A percentile compares a stretch with the other conserved stretches of the same genome.
phyloP scores from a whole-genome alignment of 805 yeast genomes.

The Candida montana region DNA sequence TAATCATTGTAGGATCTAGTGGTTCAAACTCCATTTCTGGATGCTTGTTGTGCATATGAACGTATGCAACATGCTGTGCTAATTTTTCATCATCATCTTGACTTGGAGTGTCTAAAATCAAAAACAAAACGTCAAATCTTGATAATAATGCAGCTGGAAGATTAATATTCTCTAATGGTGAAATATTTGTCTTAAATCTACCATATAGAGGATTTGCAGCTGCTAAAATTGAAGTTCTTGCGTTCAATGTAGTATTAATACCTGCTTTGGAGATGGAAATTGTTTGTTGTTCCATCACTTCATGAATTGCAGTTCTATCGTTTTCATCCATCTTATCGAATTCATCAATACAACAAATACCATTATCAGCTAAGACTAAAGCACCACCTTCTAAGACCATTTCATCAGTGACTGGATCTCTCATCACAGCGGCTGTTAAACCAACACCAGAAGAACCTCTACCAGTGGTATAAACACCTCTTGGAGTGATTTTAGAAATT shows the following conservation, averaged over 20 bases:
- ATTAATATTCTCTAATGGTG: slow-evolving; percentile 93
- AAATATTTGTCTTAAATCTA: slow-evolving; percentile 81
- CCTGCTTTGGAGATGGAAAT: slow-evolving; percentile 97
- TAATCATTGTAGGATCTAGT: slow-evolving; percentile 68
- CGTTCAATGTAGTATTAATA: slow-evolving; percentile 91
- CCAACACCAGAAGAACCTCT: slow-evolving; percentile 99
- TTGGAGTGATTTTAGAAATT: slow-evolving; percentile 86
- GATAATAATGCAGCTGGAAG: slow-evolving; percentile 94
- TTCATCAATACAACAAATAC: slow-evolving; percentile 98
- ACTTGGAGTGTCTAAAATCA: slow-evolving; percentile 79
- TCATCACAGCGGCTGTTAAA: slow-evolving; percentile 97
- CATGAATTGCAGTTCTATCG: slow-evolving; percentile 97
- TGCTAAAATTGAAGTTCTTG: slow-evolving; percentile 90
- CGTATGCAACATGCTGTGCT: slow-evolving; percentile 92
- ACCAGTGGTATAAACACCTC: slow-evolving; percentile 97
- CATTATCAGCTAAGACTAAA: slow-evolving; percentile 91
- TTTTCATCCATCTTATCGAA: slow-evolving; percentile 98
- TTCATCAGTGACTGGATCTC: slow-evolving; percentile 98
- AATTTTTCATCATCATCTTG: slow-evolving; percentile 76
- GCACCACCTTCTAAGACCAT: slow-evolving; percentile 99
- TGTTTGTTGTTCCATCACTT: slow-evolving; percentile 99
- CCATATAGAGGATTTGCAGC: slow-evolving; percentile 99
- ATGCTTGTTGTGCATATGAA: slow-evolving; percentile 87
- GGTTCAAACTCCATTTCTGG: slow-evolving; percentile 77
- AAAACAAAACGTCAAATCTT: slow-evolving; percentile 85